phyloP scores from a whole-genome alignment of 23 red algal species.

The Gracilaria domingensis region DNA sequence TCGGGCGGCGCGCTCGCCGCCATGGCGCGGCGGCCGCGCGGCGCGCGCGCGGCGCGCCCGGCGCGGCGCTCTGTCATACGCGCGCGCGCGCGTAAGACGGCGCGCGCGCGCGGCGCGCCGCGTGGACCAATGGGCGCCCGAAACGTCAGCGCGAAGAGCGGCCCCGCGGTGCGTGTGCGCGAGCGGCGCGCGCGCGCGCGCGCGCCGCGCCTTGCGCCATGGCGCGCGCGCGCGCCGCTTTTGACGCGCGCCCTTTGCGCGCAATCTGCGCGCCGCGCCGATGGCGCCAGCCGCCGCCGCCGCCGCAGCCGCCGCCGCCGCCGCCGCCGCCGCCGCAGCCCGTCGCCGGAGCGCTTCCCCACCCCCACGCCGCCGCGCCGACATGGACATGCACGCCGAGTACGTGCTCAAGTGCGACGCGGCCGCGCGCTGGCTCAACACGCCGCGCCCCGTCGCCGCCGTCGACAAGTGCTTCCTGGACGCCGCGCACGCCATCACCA shows the following conservation, averaged over 20 bases:
- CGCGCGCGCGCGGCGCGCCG: not conserved
- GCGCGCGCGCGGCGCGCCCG: not conserved
- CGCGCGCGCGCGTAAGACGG: not conserved
- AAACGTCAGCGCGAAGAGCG: constrained; percentile 28
- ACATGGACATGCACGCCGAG: constrained; percentile 58
- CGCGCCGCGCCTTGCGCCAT: not conserved
- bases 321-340: not conserved
- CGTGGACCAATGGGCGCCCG: constrained; percentile 12
- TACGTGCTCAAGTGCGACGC: constrained; percentile 45
- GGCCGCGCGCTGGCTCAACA: constrained; percentile 56
- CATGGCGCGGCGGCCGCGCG: no score
- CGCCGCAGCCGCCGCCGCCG: not conserved
- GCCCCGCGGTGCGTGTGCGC: not conserved
- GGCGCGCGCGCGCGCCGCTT: not conserved
- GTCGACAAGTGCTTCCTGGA: constrained; percentile 46
- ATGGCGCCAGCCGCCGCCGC: no score
- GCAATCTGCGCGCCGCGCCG: not conserved
- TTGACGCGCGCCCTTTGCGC: not conserved
- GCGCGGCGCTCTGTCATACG: no score
- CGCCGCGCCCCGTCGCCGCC: constrained; percentile 39
- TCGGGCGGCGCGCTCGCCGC: not conserved
- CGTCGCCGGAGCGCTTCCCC: no score
- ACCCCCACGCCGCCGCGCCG: not conserved
- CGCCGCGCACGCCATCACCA: constrained; percentile 53
- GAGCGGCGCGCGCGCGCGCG: not conserved